Conservation (phyloP, 1,284 basidiomycete species). For the Meira miltonrushii region DNA sequence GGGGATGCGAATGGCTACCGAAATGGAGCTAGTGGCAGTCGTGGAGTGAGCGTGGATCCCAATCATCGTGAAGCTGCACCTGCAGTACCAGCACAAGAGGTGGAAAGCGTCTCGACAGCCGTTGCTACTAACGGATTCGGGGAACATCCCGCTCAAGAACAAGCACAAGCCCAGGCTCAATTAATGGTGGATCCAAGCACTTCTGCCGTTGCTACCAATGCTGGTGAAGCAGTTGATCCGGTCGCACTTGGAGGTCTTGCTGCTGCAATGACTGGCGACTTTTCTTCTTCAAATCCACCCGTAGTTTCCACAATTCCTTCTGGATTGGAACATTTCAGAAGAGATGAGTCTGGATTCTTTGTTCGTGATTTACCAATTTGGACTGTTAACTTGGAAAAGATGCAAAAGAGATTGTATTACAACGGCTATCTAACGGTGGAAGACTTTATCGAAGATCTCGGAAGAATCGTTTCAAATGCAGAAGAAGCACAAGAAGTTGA, state of each 20-base stretch:
- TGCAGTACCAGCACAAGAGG: background rate
- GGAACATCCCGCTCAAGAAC: background rate
- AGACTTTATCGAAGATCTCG: slow-evolving; percentile 80
- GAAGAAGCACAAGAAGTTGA: slow-evolving; percentile 61
- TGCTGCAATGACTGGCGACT: background rate
- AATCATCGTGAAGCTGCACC: background rate
- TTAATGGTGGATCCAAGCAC: background rate
- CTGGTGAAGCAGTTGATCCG: too few species aligned
- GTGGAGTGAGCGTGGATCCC: slow-evolving; percentile 2
- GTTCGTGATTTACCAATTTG: slow-evolving; percentile 42
- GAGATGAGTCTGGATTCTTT: slow-evolving; percentile 17
- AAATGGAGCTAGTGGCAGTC: background rate
- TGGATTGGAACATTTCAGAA: background rate
- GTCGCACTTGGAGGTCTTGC: background rate
- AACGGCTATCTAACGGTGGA: slow-evolving; percentile 80
- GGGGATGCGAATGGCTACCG: background rate
- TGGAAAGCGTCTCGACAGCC: background rate
- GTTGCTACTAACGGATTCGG: background rate
- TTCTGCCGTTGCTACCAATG: too few species aligned
- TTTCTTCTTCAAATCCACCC: slow-evolving; percentile 3
- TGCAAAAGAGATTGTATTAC: slow-evolving; percentile 80
- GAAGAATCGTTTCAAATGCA: slow-evolving; percentile 84
- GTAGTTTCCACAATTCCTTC: background rate
- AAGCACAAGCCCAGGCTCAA: background rate
- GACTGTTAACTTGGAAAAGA: slow-evolving; percentile 65